These are phyloP conservation scores for Hanseniaspora uvarum DNA, from an alignment of 1,139 yeast species.

Conservation along the genomic window DNA sequence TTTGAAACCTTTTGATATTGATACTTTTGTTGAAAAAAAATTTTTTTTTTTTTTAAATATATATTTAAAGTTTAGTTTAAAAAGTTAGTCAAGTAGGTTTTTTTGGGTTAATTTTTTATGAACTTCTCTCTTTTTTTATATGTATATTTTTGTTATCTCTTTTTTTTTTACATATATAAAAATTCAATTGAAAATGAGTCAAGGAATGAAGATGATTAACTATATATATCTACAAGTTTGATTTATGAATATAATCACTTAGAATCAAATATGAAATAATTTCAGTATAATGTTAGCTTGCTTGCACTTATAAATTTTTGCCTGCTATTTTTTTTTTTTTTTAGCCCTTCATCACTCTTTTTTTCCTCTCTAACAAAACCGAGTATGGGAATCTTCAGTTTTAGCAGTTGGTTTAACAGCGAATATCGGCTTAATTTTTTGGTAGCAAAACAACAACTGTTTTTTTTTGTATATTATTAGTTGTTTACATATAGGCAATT, in stretches of 20 bases:
- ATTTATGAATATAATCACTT: too few species aligned
- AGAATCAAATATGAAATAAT: too few species aligned
- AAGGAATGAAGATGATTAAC: too few species aligned
- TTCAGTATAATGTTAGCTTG: too few species aligned
- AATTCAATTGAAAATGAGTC: too few species aligned
- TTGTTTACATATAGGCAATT: not conserved
- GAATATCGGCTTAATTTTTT: conserved; percentile 9
- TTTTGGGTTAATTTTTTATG: not conserved
- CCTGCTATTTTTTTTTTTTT: not conserved
- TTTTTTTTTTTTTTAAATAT: not conserved
- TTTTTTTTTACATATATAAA: too few species aligned
- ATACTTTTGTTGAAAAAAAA: not conserved
- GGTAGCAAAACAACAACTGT: not conserved
- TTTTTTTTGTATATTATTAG: too few species aligned
- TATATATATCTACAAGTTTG: too few species aligned
- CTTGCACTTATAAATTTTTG: not conserved
- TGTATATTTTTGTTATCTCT: not conserved
- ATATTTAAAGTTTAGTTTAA: not conserved
- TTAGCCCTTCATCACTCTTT: too few species aligned
- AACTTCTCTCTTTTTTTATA: not conserved
- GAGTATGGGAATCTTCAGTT: not conserved
- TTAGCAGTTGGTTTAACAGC: not conserved
- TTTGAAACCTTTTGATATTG: not conserved
- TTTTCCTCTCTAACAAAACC: not conserved
- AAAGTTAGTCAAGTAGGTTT: not conserved